Evolutionary conservation across 129 eudicot genomes (phyloP).

Genomic region (Flaveria ramosissima): DNA sequence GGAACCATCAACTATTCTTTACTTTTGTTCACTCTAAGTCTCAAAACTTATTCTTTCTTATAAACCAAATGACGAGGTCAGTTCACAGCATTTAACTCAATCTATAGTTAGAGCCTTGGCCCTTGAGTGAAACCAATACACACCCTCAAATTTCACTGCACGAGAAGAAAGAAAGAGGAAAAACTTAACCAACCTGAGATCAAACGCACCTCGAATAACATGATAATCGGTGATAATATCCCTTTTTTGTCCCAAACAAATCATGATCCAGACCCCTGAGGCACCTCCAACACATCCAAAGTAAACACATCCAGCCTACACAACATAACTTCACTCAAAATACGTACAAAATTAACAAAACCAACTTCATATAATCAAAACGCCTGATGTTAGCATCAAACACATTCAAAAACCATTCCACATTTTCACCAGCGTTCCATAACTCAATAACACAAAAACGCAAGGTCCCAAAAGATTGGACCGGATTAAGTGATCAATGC

Average conservation of each 20-base stretch:
- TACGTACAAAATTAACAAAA: background rate
- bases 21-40: slow-evolving; percentile 1
- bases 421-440: slow-evolving; percentile 20
- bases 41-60: slow-evolving; percentile 6
- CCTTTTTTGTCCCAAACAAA: no score
- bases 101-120: background rate
- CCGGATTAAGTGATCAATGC: no score
- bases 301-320: slow-evolving; percentile 93
- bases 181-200: background rate
- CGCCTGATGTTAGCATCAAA: background rate
- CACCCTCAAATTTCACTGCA: slow-evolving; percentile 19
- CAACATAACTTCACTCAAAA: slow-evolving; percentile 32
- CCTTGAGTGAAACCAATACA: background rate
- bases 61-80: background rate
- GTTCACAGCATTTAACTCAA: slow-evolving; percentile 28
- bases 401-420: background rate
- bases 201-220: no score
- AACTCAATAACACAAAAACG: background rate
- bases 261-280: no score
- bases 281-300: slow-evolving; percentile 29
- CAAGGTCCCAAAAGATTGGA: no score
- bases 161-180: slow-evolving; percentile 3
- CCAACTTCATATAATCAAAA: slow-evolving; percentile 6
- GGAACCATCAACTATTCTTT: slow-evolving; percentile 7
- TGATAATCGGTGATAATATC: no score